A percentile compares a stretch with the other conserved stretches of the same genome.
Evolutionary conservation across 768 basidiomycete genomes (phyloP).

Genomic region (Tremella yokohamensis): DNA sequence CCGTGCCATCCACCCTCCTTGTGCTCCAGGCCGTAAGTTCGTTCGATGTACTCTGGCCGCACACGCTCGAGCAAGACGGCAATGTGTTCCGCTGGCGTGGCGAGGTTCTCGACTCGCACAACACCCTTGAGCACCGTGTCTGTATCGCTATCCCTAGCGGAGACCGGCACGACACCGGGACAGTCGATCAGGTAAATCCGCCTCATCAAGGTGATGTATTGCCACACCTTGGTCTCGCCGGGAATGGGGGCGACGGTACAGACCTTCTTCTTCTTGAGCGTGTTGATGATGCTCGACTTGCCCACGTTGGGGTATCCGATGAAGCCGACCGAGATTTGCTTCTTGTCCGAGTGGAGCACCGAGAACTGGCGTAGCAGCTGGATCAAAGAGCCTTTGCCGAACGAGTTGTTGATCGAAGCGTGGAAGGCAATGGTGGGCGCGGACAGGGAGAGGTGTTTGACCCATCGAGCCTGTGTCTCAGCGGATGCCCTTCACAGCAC

Average conservation of each 20-base stretch:
- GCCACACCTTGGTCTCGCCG: constrained; percentile 99
- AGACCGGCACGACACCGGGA: constrained; percentile 94
- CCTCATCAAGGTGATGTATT: constrained; percentile 95
- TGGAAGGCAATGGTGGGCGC: constrained; percentile 98
- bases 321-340: constrained; percentile 97
- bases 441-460: constrained; percentile 87
- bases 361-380: constrained; percentile 95
- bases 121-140: constrained; percentile 94
- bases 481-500: not conserved
- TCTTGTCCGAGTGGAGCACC: constrained; percentile 95
- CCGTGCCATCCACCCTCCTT: constrained; percentile 56
- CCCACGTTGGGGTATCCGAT: constrained; percentile 98
- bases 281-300: constrained; percentile 96
- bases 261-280: constrained; percentile 94
- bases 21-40: constrained; percentile 54
- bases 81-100: constrained; percentile 88
- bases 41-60: constrained; percentile 83
- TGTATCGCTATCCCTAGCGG: constrained; percentile 82
- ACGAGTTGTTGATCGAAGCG: constrained; percentile 97
- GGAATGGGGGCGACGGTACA: constrained; percentile 95
- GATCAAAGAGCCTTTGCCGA: constrained; percentile 97
- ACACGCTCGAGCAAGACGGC: constrained; percentile 81
- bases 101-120: constrained; percentile 88
- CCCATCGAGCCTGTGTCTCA: constrained; percentile 74
- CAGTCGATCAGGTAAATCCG: constrained; percentile 99